Evolutionary conservation across 495 filamentous ascomycete genomes (phyloP).

Genomic region (Sordaria brevicollis): DNA sequence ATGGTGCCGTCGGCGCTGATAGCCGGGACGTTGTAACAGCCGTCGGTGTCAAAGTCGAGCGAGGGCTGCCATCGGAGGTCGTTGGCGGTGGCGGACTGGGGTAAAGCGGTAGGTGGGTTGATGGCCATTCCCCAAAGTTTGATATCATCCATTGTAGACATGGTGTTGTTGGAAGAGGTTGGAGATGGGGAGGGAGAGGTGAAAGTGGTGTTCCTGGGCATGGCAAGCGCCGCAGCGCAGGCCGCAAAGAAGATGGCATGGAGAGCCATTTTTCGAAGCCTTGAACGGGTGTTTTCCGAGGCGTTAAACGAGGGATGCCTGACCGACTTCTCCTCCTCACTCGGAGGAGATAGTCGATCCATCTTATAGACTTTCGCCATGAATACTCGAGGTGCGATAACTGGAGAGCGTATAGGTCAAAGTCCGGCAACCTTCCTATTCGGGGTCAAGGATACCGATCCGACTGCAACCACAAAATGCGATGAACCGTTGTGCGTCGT

Average conservation of each 20-base stretch:
- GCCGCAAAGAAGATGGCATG: neutral
- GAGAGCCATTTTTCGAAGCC: neutral
- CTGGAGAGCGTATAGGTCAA: neutral
- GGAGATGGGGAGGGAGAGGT: neutral
- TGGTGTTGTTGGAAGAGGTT: neutral
- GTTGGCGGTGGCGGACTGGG: constrained; percentile 27
- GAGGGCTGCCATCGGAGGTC: constrained; percentile 35
- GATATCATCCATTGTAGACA: neutral
- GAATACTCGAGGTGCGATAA: neutral
- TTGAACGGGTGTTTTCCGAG: neutral
- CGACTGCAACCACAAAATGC: neutral
- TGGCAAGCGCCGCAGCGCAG: neutral
- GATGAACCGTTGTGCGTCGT: neutral
- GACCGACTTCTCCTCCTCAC: neutral
- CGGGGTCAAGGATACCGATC: neutral
- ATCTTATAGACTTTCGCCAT: neutral
- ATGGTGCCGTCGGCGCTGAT: constrained; percentile 28
- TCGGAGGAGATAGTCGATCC: neutral
- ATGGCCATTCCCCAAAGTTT: constrained; percentile 1
- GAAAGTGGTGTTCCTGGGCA: neutral
- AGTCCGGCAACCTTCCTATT: neutral
- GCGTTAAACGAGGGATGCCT: neutral
- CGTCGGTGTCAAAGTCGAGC: constrained; percentile 37
- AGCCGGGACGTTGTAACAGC: constrained; percentile 38
- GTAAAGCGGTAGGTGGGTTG: constrained; percentile 24